Base-by-base conservation (phyloP, 129 eudicot species). In the Ambrosia artemisiifolia region DNA sequence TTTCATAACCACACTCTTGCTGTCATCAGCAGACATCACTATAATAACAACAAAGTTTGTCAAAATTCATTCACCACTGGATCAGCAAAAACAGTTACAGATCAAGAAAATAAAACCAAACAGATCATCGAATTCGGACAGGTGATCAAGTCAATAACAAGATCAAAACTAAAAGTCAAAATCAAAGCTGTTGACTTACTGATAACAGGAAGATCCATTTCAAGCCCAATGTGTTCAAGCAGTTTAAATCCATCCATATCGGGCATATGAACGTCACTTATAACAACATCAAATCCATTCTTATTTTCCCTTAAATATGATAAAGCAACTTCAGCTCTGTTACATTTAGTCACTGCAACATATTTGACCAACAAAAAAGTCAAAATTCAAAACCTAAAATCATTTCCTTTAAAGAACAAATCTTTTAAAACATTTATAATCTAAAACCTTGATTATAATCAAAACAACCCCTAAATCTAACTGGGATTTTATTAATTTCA, bases 201-300 rank as follows among this genome's bases (percentile, higher is more conserved):
- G 63, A 87, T 87, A 49, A 87, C 92, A 48, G 92, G 92, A 1
- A 87, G 79, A 78, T 87, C 88, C 88, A 87, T 83, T 70, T 84
- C 88, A 76, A 87, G 83, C n/a, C 88, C 88, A 69, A 87, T 86
- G 46, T 83, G 92, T 67, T 87, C 92, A 62, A 87, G 92, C 70
- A 87, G 82, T 80, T 87, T 87, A 65, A 87, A 87, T 11, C 92
- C 92, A 75, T 87, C 88, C 88, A 87, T 87, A 66, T 87, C 92
- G 18, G 92, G 92, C 92, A 87, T 87, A 66, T 81, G 88, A 51
- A 87, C 92, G 79, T 87, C 92, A 65, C 88, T 87, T 44, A 87
- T 87, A 63, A 87, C 89, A 18, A 87, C 78, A 80, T 87, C 92
- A 53, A 82, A 87, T 54, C 75, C 82, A 75, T 87, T 74, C 46